A percentile compares a stretch with the other conserved stretches of the same genome.
These are phyloP conservation scores for Fusarium devonianum DNA, from an alignment of 2,329 filamentous ascomycete species.

Conservation along the genomic window DNA sequence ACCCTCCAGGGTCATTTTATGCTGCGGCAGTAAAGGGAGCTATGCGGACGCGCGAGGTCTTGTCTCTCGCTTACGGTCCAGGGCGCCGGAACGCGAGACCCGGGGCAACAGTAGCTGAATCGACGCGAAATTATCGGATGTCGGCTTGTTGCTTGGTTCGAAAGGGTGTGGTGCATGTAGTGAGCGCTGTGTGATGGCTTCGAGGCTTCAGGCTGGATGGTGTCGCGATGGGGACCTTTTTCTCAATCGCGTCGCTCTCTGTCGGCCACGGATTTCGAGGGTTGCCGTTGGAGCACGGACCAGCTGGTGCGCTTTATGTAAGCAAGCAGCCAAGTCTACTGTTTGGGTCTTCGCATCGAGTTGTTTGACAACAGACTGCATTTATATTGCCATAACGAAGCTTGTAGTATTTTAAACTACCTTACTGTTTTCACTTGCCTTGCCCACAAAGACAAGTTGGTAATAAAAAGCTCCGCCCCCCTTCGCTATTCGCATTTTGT, in stretches of 20 bases:
- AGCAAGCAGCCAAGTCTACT: not conserved
- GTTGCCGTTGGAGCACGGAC: slow-evolving; percentile 30
- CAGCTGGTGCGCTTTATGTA: slow-evolving; percentile 30
- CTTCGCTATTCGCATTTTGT: no score
- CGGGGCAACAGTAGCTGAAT: not conserved
- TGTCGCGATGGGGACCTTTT: slow-evolving; percentile 43
- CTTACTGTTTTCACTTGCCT: no score
- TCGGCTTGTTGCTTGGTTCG: slow-evolving; percentile 1
- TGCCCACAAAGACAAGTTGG: no score
- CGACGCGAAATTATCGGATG: slow-evolving; percentile 11
- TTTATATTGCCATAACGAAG: no score
- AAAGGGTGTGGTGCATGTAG: slow-evolving; percentile 20
- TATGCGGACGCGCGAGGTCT: slow-evolving; percentile 32
- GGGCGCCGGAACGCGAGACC: slow-evolving; percentile 2
- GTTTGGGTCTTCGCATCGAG: no score
- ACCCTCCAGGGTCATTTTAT: slow-evolving; percentile 43
- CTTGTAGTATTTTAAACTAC: no score
- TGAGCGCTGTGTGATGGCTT: slow-evolving; percentile 33
- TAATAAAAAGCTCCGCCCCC: no score
- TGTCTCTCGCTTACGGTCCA: slow-evolving; percentile 22
- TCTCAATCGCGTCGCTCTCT: slow-evolving; percentile 44
- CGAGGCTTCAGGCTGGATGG: slow-evolving; percentile 37
- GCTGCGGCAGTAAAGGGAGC: slow-evolving; percentile 37
- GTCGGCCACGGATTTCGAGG: slow-evolving; percentile 33
- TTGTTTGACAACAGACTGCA: no score